A percentile compares a stretch with the other conserved stretches of the same genome.
phyloP scores from a whole-genome alignment of 139 green algal genomes.

The Coelastrella sp. region DNA sequence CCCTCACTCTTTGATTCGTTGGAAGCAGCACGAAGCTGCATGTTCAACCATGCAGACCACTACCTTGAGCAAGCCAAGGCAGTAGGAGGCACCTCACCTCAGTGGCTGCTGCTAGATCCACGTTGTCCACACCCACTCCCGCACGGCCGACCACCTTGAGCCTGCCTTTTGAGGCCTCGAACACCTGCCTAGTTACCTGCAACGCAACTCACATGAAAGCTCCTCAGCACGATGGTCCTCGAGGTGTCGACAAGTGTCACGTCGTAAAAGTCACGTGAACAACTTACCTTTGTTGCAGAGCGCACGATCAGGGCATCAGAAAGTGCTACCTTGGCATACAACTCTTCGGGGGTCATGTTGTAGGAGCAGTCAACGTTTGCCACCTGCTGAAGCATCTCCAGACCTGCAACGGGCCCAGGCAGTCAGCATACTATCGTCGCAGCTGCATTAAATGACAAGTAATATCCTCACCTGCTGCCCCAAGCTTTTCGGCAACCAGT shows the following conservation, averaged over 20 bases:
- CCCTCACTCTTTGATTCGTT: too few species aligned
- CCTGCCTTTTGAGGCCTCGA: slow-evolving; percentile 91
- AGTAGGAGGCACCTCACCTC: slow-evolving; percentile 64
- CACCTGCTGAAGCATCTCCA: slow-evolving; percentile 84
- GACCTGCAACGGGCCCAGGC: slow-evolving; percentile 52
- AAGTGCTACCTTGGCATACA: slow-evolving; percentile 78
- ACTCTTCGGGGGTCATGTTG: slow-evolving; percentile 81
- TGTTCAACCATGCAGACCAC: background rate
- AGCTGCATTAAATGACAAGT: background rate
- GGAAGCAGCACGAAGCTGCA: too few species aligned
- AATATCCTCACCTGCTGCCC: slow-evolving; percentile 65
- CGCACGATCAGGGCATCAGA: slow-evolving; percentile 94
- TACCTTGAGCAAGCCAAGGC: background rate
- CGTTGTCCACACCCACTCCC: slow-evolving; percentile 97
- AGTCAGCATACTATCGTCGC: background rate
- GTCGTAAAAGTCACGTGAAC: background rate
- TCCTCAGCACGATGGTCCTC: background rate
- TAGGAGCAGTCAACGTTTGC: slow-evolving; percentile 82
- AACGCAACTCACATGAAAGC: background rate
- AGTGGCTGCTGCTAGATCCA: slow-evolving; percentile 93
- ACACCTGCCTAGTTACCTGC: slow-evolving; percentile 90
- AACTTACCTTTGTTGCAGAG: slow-evolving; percentile 85
- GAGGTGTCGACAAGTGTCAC: background rate
- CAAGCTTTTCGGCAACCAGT: slow-evolving; percentile 95
- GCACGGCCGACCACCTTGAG: slow-evolving; percentile 96